These are phyloP conservation scores for Trypanosoma platydactyli DNA, from an alignment of 208 protist species.

Conservation along the genomic window DNA sequence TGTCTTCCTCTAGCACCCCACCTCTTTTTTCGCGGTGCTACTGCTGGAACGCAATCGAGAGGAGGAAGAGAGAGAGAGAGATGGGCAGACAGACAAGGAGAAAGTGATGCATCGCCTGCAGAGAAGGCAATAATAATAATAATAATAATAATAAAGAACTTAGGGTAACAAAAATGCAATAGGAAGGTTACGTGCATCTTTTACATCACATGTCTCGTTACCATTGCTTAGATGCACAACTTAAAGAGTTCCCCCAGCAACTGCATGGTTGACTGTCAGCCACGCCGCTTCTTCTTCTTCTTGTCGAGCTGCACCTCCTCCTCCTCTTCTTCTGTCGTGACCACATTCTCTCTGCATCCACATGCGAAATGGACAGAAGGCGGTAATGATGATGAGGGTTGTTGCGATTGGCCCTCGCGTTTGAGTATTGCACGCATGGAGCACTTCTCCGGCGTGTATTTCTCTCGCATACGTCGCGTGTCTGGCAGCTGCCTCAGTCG, in stretches of 20 bases:
- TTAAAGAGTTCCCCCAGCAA: no score
- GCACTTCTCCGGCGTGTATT: conserved; percentile 81
- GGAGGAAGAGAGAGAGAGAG: no score
- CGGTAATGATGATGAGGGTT: not conserved
- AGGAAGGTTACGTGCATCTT: no score
- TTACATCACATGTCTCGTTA: no score
- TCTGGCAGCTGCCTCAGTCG: conserved; percentile 61
- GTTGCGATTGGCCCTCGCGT: conserved; percentile 27
- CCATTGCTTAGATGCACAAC: no score
- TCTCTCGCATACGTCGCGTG: conserved; percentile 69
- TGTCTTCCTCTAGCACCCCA: not conserved
- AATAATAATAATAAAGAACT: no score
- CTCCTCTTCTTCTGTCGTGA: conserved; percentile 24
- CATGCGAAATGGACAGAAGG: not conserved
- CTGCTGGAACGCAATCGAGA: no score
- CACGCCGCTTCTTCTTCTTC: not conserved
- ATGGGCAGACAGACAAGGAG: no score
- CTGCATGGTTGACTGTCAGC: not conserved
- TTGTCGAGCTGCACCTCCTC: conserved; percentile 4
- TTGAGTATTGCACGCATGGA: conserved; percentile 70
- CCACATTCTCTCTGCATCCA: conserved; percentile 15
- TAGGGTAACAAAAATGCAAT: no score
- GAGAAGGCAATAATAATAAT: no score
- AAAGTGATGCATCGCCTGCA: no score
- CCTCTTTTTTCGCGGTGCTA: not conserved